phyloP scores from a whole-genome alignment of 768 basidiomycete species.

The Hypsizygus marmoreus region DNA sequence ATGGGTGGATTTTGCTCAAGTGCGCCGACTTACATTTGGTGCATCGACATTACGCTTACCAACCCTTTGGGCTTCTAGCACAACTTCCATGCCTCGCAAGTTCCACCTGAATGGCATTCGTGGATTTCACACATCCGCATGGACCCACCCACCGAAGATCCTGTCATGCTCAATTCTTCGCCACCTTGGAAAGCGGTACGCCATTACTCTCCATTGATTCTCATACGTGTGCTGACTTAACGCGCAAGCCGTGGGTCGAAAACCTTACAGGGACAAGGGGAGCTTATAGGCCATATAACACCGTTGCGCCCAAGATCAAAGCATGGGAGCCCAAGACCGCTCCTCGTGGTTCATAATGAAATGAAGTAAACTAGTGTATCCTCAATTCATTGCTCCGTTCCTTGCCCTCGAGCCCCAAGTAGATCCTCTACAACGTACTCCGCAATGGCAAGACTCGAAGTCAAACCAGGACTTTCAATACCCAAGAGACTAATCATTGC shows the following conservation, averaged over 20 bases:
- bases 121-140: slow-evolving; percentile 92
- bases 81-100: slow-evolving; percentile 88
- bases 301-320: slow-evolving; percentile 76
- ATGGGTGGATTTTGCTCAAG: slow-evolving; percentile 95
- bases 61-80: slow-evolving; percentile 46
- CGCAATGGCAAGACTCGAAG: slow-evolving; percentile 83
- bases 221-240: slow-evolving; percentile 3
- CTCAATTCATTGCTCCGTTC: slow-evolving; percentile 7
- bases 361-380: slow-evolving; percentile 11
- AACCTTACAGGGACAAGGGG: slow-evolving; percentile 93
- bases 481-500: slow-evolving; percentile 84
- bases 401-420: slow-evolving; percentile 28
- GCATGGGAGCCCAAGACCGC: slow-evolving; percentile 81
- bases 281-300: slow-evolving; percentile 88
- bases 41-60: background rate
- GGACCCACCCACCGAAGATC: slow-evolving; percentile 76
- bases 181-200: slow-evolving; percentile 87
- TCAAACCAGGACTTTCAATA: slow-evolving; percentile 93
- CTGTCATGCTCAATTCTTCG: slow-evolving; percentile 63
- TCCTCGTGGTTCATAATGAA: slow-evolving; percentile 38
- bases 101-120: slow-evolving; percentile 96
- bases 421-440: slow-evolving; percentile 75
- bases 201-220: background rate
- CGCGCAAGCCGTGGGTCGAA: slow-evolving; percentile 73
- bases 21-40: slow-evolving; percentile 29